Percentiles rank a stretch among this genome's conserved stretches.
Conservation (phyloP, 148 eudicot species). For the Amaranthus hypochondriacus region DNA sequence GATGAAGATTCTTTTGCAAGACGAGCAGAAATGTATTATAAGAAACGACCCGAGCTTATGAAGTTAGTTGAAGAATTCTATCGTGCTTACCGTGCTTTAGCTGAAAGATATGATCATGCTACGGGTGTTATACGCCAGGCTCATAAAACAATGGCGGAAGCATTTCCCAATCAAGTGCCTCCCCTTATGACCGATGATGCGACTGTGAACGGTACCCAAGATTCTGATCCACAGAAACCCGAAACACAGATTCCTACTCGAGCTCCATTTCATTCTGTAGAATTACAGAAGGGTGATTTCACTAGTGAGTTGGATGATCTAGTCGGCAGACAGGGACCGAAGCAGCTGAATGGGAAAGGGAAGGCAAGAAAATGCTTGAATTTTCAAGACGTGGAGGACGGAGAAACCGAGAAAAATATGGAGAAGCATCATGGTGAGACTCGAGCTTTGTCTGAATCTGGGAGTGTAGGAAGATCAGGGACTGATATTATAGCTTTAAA, state of each 20-base stretch:
- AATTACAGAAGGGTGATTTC: constrained; percentile 34
- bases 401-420: constrained; percentile 19
- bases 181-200: constrained; percentile 47
- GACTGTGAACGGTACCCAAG: constrained; percentile 37
- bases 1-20: constrained; percentile 93
- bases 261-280: constrained; percentile 36
- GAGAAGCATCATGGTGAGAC: constrained; percentile 21
- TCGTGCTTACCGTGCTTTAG: constrained; percentile 90
- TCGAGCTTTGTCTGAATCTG: constrained; percentile 39
- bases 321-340: constrained; percentile 29
- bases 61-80: constrained; percentile 91
- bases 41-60: constrained; percentile 92
- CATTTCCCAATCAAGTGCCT: constrained; percentile 75
- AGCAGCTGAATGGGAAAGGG: constrained; percentile 36
- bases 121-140: constrained; percentile 88
- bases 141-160: constrained; percentile 79
- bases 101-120: constrained; percentile 91
- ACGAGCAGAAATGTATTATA: constrained; percentile 91
- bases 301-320: constrained; percentile 33
- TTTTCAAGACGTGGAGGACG: constrained; percentile 49
- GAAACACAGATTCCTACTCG: constrained; percentile 35
- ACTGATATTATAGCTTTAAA: constrained; percentile 60
- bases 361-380: constrained; percentile 70
- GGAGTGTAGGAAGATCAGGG: constrained; percentile 48
- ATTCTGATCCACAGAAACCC: constrained; percentile 56